Percentiles rank a stretch among this genome's conserved stretches.
Conservation (phyloP, 306 rosid genomes). For the Lablab purpureus region DNA sequence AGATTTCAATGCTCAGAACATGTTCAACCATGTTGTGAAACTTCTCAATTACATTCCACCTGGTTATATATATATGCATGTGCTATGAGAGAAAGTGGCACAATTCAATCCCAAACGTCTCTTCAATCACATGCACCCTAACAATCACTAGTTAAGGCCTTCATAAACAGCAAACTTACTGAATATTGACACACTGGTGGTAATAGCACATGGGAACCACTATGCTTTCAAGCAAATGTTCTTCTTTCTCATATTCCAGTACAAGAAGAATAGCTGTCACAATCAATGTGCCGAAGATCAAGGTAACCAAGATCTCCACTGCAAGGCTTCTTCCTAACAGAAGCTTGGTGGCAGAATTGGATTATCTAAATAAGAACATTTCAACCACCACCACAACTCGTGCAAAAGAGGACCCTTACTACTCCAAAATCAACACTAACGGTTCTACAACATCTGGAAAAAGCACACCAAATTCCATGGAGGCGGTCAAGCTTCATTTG, state of each 20-base stretch:
- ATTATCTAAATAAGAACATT: constrained; percentile 39
- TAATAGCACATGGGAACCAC: constrained; percentile 53
- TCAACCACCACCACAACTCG: constrained; percentile 31
- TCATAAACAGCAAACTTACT: constrained; percentile 12
- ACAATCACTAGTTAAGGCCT: constrained; percentile 32
- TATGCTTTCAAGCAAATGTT: constrained; percentile 41
- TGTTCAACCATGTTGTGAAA: background rate
- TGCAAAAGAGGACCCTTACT: constrained; percentile 22
- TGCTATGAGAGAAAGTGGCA: background rate
- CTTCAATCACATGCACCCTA: constrained; percentile 2
- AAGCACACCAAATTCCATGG: constrained; percentile 33
- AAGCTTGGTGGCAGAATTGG: constrained; percentile 52
- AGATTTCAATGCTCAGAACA: background rate
- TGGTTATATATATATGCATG: constrained; percentile 25
- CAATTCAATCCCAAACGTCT: constrained; percentile 26
- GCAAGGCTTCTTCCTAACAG: constrained; percentile 48
- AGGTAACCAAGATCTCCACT: constrained; percentile 36
- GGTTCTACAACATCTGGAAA: background rate
- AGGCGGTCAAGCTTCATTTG: constrained; percentile 56
- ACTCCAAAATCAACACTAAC: constrained; percentile 3
- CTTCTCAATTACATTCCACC: background rate
- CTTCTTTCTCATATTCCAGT: constrained; percentile 32
- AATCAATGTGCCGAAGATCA: constrained; percentile 46
- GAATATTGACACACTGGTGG: constrained; percentile 9
- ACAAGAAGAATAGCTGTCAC: constrained; percentile 44